Evolutionary conservation across 1,139 yeast genomes (phyloP).

Genomic region (Taphrina betulina): DNA sequence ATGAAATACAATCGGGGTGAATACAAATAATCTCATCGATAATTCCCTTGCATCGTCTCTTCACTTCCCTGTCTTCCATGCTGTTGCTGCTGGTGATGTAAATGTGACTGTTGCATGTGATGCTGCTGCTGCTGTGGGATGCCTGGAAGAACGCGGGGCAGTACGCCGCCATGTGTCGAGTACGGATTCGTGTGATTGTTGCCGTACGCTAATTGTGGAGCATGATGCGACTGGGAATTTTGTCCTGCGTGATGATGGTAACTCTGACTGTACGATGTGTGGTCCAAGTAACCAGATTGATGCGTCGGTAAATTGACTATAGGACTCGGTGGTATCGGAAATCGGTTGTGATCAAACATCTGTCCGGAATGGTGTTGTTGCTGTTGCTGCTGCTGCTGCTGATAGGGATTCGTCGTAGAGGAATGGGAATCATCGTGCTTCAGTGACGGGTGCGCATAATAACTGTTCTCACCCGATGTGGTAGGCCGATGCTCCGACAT

Average conservation of each 20-base stretch:
- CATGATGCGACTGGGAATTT: too few species aligned
- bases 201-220: too few species aligned
- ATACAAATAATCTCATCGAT: too few species aligned
- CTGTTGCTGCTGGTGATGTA: slow-evolving; percentile 14
- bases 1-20: too few species aligned
- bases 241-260: slow-evolving; percentile 4
- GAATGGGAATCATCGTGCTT: slow-evolving; percentile 2
- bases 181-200: slow-evolving; percentile 7
- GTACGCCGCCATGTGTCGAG: slow-evolving; percentile 4
- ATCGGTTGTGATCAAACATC: slow-evolving; percentile 11
- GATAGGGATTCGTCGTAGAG: not conserved
- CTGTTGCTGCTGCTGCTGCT: slow-evolving; percentile 12
- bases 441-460: not conserved
- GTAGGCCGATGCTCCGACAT: slow-evolving; percentile 3
- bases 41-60: too few species aligned
- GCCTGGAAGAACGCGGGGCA: too few species aligned
- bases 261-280: slow-evolving; percentile 5
- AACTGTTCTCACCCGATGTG: slow-evolving; percentile 7
- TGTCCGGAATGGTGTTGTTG: slow-evolving; percentile 13
- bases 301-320: not conserved
- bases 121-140: slow-evolving; percentile 17
- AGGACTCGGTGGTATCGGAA: not conserved
- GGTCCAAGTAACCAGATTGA: slow-evolving; percentile 17
- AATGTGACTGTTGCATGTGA: not conserved
- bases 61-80: slow-evolving; percentile 5